A percentile compares a stretch with the other conserved stretches of the same genome.
phyloP scores from a whole-genome alignment of 257 asterid genomes.

The Ligustrum vulgare region DNA sequence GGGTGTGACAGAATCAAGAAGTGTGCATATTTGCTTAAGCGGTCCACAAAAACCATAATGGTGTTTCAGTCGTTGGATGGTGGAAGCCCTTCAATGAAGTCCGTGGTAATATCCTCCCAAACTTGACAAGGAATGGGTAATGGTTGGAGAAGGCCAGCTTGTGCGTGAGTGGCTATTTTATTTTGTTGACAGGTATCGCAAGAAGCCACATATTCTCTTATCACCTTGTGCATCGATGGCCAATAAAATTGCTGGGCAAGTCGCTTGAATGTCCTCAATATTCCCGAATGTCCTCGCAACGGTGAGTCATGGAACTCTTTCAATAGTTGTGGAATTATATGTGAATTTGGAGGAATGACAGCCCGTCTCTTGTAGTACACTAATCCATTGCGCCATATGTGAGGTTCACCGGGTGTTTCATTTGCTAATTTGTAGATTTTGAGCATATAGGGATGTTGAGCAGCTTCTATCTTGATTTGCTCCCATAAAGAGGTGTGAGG shows the following conservation, averaged over 20 bases:
- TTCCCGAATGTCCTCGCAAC: not conserved
- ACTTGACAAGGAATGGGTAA: not conserved
- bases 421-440: not conserved
- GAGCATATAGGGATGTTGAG: not conserved
- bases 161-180: not conserved
- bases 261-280: not conserved
- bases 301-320: not conserved
- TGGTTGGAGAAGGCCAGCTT: not conserved
- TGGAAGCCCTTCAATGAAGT: constrained; percentile 8
- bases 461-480: not conserved
- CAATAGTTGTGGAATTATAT: no score
- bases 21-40: not conserved
- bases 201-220: not conserved
- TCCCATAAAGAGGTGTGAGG: not conserved
- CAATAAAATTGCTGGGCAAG: not conserved
- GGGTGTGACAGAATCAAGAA: not conserved
- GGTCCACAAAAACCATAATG: not conserved
- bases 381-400: not conserved
- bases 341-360: not conserved
- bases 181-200: not conserved
- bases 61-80: not conserved
- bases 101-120: not conserved
- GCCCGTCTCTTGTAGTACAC: no score
- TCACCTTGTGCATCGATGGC: not conserved
- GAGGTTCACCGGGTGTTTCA: not conserved